Base-by-base conservation (phyloP, 1,284 basidiomycete genomes). In the Cryptococcus sp. region DNA sequence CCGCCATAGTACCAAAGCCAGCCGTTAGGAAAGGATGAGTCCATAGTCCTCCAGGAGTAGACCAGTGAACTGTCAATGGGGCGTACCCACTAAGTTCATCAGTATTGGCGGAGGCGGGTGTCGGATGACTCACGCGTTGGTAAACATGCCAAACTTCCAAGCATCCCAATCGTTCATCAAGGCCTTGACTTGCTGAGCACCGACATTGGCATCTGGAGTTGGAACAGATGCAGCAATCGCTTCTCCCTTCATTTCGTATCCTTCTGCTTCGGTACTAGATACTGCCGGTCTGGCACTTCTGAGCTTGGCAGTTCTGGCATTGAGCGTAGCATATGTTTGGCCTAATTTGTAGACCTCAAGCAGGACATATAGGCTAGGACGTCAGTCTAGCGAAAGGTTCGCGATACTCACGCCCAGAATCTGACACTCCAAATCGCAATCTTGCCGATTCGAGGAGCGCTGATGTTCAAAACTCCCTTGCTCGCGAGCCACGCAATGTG, bases 41-140 rank as follows among this genome's bases (percentile, higher is more conserved):
- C 76, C 76, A 76, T 7, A 75, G 58, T 2, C 71, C 72, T 31
- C 68, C 68, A 7, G 63, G 61, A 0, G 65, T 61, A 3, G 68
- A 71, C 76, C 76, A 77, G 57, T 77, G 76, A 31, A 75, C 44
- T 0, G 76, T 77, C 41, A 77, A 60, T 2, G 76, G 76, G 6
- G 73, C 67, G 50, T 73, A 77, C 34, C 67, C 74, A 48, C 71
- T 74, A 23, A 36, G 35, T 48, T 32, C 34, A 15, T 11, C 14
- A 34, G 7, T n/a, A 42, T 13, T 31, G 23, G 23, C 23, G 23
- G 23, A 23, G 23, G 23, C 23, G 23, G 23, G 23, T 23, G 23
- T 23, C 8, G 30, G 11, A 3, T 5, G 8, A 63, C 72, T 48
- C 48, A 73, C 72, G 56, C 59, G 57, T 71, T 72, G 51, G 67